These are phyloP conservation scores for Aspergillus mulundensis DNA, from an alignment of 495 filamentous ascomycete genomes.

Conservation along the genomic window DNA sequence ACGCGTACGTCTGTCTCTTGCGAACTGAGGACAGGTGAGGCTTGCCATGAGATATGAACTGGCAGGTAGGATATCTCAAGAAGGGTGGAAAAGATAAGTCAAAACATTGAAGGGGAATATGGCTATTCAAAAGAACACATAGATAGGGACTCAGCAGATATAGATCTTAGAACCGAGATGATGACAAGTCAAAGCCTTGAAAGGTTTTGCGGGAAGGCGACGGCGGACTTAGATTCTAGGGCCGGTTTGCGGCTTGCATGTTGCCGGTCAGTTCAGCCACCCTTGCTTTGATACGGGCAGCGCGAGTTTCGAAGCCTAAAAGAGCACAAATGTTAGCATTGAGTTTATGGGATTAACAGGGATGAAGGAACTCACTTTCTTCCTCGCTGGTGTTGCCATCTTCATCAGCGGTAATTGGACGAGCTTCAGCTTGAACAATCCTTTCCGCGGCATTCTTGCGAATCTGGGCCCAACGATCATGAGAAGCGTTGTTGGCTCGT, in stretches of 20 bases:
- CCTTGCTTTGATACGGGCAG: conserved; percentile 94
- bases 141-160: conserved; percentile 3
- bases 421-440: conserved; percentile 54
- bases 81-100: not conserved
- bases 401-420: conserved; percentile 55
- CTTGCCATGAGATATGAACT: not conserved
- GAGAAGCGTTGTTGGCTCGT: conserved; percentile 25
- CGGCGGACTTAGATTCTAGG: not conserved
- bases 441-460: conserved; percentile 88
- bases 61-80: not conserved
- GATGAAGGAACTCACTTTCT: conserved; percentile 69
- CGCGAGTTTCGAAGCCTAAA: conserved; percentile 87
- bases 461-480: conserved; percentile 92
- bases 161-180: conserved; percentile 2
- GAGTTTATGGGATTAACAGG: not conserved
- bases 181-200: not conserved
- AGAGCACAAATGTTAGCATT: conserved; percentile 16
- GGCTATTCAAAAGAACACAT: conserved; percentile 3
- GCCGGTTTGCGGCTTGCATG: conserved; percentile 52
- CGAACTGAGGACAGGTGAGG: not conserved
- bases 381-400: conserved; percentile 90
- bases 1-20: conserved; percentile 1
- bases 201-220: not conserved
- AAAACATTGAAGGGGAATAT: conserved; percentile 11
- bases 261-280: conserved; percentile 91